Evolutionary conservation across 257 asterid species (phyloP).

Genomic region (Plantago elongata): DNA sequence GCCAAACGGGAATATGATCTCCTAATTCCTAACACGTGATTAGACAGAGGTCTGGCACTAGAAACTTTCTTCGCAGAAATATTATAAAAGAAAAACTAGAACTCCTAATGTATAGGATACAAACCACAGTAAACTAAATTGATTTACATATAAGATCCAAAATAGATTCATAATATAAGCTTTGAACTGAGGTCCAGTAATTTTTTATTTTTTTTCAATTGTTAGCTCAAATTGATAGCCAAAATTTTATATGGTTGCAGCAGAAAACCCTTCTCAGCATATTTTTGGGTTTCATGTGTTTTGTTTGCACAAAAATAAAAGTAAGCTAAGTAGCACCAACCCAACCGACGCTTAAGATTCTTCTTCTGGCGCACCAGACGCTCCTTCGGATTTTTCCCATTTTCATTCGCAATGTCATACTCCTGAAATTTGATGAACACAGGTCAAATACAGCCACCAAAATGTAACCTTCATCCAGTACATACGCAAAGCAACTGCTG

Average conservation of each 20-base stretch:
- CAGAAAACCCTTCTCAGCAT: background rate
- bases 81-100: conserved; percentile 1
- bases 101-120: conserved; percentile 1
- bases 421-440: conserved; percentile 51
- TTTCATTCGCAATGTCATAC: conserved; percentile 78
- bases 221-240: conserved; percentile 14
- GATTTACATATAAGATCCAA: background rate
- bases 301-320: background rate
- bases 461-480: conserved; percentile 12
- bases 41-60: background rate
- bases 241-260: conserved; percentile 10
- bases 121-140: background rate
- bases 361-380: conserved; percentile 90
- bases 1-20: background rate
- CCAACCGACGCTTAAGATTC: conserved; percentile 85
- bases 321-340: conserved; percentile 41
- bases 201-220: background rate
- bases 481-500: conserved; percentile 12
- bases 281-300: background rate
- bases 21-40: background rate
- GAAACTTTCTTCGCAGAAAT: background rate
- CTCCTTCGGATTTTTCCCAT: conserved; percentile 77
- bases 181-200: conserved; percentile 1
- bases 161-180: conserved; percentile 4
- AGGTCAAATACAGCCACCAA: conserved; percentile 18